phyloP scores from a whole-genome alignment of 2,329 filamentous ascomycete genomes.

The Fonsecaea pedrosoi region DNA sequence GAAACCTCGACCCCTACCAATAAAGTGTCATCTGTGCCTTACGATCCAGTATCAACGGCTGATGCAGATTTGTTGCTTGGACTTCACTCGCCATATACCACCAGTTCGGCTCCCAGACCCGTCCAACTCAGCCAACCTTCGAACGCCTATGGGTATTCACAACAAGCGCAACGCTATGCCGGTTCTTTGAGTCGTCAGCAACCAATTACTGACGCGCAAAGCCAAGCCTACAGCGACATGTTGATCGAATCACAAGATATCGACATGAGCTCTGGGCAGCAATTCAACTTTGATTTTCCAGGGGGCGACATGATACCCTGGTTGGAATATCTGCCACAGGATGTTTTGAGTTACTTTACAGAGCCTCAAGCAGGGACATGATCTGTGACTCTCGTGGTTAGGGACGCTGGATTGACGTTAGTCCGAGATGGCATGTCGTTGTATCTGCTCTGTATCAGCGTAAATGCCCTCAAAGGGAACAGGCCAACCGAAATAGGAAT shows the following conservation, averaged over 20 bases:
- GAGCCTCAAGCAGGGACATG: slow-evolving; percentile 40
- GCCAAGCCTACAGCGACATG: slow-evolving; percentile 55
- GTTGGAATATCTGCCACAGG: slow-evolving; percentile 74
- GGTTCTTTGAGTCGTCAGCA: slow-evolving; percentile 12
- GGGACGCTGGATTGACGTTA: too few species aligned
- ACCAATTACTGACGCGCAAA: slow-evolving; percentile 14
- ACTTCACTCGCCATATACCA: slow-evolving; percentile 55
- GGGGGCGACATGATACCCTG: slow-evolving; percentile 75
- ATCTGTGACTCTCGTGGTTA: too few species aligned
- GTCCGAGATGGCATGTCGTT: not conserved
- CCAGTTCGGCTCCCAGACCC: slow-evolving; percentile 13
- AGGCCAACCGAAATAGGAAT: too few species aligned
- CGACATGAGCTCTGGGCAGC: slow-evolving; percentile 60
- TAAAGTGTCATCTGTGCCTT: slow-evolving; percentile 42
- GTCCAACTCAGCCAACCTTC: slow-evolving; percentile 1
- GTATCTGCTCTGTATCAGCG: not conserved
- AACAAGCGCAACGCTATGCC: not conserved
- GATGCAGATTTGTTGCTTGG: slow-evolving; percentile 58
- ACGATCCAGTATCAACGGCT: slow-evolving; percentile 47
- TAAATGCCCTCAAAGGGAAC: not conserved
- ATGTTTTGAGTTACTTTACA: slow-evolving; percentile 65
- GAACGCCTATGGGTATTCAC: slow-evolving; percentile 7
- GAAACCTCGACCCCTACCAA: slow-evolving; percentile 40
- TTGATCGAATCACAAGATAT: slow-evolving; percentile 80
- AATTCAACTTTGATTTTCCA: slow-evolving; percentile 45